A percentile compares a stretch with the other conserved stretches of the same genome.
Evolutionary conservation across 225 moss, liverwort and hornwort species (phyloP).

Genomic region (Ulota crispa): DNA sequence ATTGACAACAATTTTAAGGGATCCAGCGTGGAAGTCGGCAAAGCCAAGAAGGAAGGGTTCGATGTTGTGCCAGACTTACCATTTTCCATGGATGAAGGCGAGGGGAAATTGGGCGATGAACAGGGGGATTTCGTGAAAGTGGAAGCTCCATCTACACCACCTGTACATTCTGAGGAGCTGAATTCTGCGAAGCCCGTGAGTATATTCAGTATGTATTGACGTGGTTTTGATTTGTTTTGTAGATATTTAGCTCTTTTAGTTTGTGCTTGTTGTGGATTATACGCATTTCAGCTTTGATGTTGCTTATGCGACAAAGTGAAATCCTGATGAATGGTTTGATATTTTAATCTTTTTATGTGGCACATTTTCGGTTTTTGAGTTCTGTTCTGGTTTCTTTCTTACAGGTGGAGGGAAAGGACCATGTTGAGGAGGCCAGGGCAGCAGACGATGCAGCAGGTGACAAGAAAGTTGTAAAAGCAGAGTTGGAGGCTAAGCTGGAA

Average conservation of each 20-base stretch:
- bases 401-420: conserved; percentile 46
- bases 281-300: background rate
- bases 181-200: conserved; percentile 53
- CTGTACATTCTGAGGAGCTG: conserved; percentile 56
- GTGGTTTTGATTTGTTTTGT: background rate
- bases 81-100: conserved; percentile 29
- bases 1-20: conserved; percentile 13
- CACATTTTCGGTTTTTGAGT: background rate
- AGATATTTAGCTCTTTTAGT: background rate
- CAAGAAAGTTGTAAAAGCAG: conserved; percentile 52
- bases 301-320: background rate
- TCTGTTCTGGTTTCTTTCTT: conserved; percentile 22
- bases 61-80: conserved; percentile 23
- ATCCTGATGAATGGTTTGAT: background rate
- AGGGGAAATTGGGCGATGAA: conserved; percentile 31
- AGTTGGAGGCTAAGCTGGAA: conserved; percentile 82
- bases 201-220: background rate
- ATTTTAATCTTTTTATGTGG: background rate
- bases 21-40: conserved; percentile 13
- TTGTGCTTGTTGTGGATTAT: background rate
- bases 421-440: conserved; percentile 27
- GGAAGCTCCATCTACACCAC: conserved; percentile 53
- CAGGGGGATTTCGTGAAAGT: conserved; percentile 46
- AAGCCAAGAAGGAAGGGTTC: conserved; percentile 18
- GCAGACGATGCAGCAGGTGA: conserved; percentile 37